Conservation (phyloP, 176 grass and related monocot species). For the Thalia dealbata region DNA sequence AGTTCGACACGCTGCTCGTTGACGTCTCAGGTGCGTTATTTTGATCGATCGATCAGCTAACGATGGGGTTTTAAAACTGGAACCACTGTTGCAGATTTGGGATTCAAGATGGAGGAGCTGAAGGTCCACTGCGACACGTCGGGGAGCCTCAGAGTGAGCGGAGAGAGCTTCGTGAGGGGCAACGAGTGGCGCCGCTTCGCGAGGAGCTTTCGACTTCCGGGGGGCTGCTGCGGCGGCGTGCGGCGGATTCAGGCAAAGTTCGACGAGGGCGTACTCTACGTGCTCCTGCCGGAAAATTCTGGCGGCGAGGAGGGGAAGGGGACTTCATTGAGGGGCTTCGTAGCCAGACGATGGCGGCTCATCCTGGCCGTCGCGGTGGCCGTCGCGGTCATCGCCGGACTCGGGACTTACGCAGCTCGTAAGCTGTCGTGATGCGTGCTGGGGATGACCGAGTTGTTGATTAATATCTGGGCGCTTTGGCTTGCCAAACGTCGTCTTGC, state of each 20-base stretch:
- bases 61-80: background rate
- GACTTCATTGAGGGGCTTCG: background rate
- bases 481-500: no score
- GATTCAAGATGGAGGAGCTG: constrained; percentile 39
- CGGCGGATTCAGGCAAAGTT: constrained; percentile 16
- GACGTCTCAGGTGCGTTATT: constrained; percentile 32
- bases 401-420: background rate
- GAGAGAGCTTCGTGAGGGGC: constrained; percentile 14
- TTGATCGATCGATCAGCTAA: background rate
- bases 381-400: background rate
- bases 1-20: constrained; percentile 41
- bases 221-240: constrained; percentile 15
- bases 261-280: constrained; percentile 19
- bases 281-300: constrained; percentile 30
- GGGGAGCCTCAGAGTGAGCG: constrained; percentile 18
- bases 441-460: no score
- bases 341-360: background rate
- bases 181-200: constrained; percentile 25
- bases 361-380: background rate
- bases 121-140: constrained; percentile 17
- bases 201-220: constrained; percentile 25
- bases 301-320: background rate
- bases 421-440: background rate
- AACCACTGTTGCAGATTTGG: background rate
- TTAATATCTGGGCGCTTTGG: no score